A percentile compares a stretch with the other conserved stretches of the same genome.
phyloP scores from a whole-genome alignment of 371 early-diverging fungal species.

The Mortierella sp. region DNA sequence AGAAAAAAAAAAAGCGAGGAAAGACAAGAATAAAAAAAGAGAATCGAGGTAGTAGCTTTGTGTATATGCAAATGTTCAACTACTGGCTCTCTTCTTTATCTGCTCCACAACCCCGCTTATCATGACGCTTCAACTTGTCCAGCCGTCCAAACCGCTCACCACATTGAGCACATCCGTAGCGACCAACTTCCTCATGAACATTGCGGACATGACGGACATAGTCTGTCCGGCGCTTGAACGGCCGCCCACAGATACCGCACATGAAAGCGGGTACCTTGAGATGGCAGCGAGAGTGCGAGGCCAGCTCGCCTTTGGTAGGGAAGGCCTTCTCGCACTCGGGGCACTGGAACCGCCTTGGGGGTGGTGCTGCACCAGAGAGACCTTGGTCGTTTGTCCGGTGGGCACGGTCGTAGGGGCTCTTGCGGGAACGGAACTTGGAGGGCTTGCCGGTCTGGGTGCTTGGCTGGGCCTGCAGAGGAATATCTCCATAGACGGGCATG shows the following conservation, averaged over 20 bases:
- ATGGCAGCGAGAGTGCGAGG: constrained; percentile 52
- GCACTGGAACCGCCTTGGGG: constrained; percentile 48
- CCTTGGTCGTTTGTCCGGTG: constrained; percentile 14
- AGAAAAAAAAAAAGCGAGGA: not conserved
- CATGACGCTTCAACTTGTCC: constrained; percentile 51
- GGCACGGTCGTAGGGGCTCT: constrained; percentile 41
- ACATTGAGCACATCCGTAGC: constrained; percentile 44
- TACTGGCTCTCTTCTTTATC: constrained; percentile 19
- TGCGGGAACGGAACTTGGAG: constrained; percentile 31
- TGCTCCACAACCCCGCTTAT: constrained; percentile 45
- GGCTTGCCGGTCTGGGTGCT: constrained; percentile 19
- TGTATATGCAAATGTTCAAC: too few species aligned
- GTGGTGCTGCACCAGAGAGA: constrained; percentile 22
- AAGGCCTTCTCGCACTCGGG: constrained; percentile 53
- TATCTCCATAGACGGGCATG: constrained; percentile 33
- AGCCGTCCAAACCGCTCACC: constrained; percentile 51
- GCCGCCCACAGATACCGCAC: constrained; percentile 51
- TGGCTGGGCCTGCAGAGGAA: constrained; percentile 25
- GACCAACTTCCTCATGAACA: constrained; percentile 54
- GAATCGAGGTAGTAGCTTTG: not conserved
- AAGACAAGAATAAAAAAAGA: not conserved
- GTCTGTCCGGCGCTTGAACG: constrained; percentile 53
- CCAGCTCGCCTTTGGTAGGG: constrained; percentile 52
- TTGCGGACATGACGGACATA: constrained; percentile 53
- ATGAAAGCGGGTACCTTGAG: constrained; percentile 49